Evolutionary conservation across 805 yeast species (phyloP).

Genomic region (Candida maris): DNA sequence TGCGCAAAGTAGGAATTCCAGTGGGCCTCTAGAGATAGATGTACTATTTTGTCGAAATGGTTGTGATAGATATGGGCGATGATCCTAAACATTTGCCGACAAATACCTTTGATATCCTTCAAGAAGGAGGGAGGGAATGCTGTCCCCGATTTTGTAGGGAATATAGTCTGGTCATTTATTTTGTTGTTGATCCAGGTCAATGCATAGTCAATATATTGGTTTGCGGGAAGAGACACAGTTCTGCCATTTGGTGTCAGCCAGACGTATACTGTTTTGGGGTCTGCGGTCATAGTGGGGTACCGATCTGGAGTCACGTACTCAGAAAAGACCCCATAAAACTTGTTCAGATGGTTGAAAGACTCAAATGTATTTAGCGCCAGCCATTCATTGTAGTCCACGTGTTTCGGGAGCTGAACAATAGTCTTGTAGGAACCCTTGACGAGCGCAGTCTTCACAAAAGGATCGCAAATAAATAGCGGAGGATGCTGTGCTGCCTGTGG

Average conservation of each 20-base stretch:
- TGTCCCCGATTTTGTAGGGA: conserved; percentile 86
- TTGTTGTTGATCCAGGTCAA: conserved; percentile 86
- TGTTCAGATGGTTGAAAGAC: conserved; percentile 77
- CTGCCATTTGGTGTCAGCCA: conserved; percentile 77
- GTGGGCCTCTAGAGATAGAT: conserved; percentile 89
- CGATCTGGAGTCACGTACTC: conserved; percentile 89
- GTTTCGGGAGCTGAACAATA: conserved; percentile 90
- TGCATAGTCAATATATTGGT: conserved; percentile 88
- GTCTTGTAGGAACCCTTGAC: conserved; percentile 97
- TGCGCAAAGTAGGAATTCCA: conserved; percentile 98
- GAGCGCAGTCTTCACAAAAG: conserved; percentile 87
- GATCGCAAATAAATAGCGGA: conserved; percentile 83
- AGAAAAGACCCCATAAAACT: conserved; percentile 84
- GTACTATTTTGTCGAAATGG: conserved; percentile 92
- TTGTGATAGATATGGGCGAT: conserved; percentile 94
- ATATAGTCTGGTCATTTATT: conserved; percentile 81
- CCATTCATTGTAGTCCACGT: conserved; percentile 96
- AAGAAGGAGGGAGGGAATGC: conserved; percentile 87
- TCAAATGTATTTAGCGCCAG: conserved; percentile 90
- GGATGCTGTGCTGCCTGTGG: conserved; percentile 20
- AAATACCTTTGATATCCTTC: conserved; percentile 80
- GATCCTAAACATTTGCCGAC: conserved; percentile 88
- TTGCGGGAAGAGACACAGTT: conserved; percentile 83
- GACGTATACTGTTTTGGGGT: conserved; percentile 82
- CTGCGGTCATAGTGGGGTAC: conserved; percentile 94